These are phyloP conservation scores for Harrya chromipes DNA, from an alignment of 768 basidiomycete genomes.

Conservation along the genomic window DNA sequence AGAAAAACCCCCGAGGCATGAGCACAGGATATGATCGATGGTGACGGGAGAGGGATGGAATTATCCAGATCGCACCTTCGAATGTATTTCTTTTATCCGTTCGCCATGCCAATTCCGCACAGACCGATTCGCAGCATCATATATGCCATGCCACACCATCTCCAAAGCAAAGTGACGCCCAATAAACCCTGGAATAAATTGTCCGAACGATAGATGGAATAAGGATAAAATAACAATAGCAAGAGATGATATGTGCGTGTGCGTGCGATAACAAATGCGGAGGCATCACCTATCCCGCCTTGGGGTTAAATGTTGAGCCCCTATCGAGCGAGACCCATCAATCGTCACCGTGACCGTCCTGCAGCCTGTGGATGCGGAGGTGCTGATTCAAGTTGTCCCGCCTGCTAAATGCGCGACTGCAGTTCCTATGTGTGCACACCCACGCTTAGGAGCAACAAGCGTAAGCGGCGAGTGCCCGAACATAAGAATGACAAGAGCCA, in stretches of 20 bases:
- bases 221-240: constrained; percentile 18
- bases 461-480: background rate
- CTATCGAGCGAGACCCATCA: background rate
- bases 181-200: background rate
- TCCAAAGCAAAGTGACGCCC: background rate
- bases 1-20: constrained; percentile 53
- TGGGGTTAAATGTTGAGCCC: background rate
- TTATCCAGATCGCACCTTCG: background rate
- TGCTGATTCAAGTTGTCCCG: constrained; percentile 80
- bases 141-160: constrained; percentile 6
- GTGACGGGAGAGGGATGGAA: no score
- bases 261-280: background rate
- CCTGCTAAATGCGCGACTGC: constrained; percentile 69
- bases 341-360: constrained; percentile 11
- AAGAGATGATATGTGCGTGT: background rate
- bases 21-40: constrained; percentile 4
- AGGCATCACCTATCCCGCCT: no score
- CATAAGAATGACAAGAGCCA: background rate
- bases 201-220: constrained; percentile 15
- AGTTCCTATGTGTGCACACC: constrained; percentile 54
- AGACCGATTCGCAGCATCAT: constrained; percentile 6
- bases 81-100: constrained; percentile 14
- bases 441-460: constrained; percentile 22
- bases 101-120: constrained; percentile 10
- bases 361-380: constrained; percentile 51